Conservation (phyloP, 2,329 filamentous ascomycete species). For the Juglanconis sp. region DNA sequence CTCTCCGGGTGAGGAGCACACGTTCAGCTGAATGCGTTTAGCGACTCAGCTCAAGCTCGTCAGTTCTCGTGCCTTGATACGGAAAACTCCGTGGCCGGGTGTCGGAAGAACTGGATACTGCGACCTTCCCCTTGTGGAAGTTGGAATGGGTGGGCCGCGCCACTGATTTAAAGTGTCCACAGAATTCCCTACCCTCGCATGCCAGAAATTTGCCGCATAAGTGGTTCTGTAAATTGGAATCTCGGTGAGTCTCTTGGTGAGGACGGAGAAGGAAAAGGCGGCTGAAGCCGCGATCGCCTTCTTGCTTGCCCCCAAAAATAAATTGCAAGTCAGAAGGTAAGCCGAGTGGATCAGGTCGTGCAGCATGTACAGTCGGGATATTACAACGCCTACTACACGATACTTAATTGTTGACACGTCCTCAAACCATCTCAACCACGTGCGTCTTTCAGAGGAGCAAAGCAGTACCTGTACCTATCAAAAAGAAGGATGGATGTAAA, state of each 20-base stretch:
- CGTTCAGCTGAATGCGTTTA: neutral
- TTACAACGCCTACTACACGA: neutral
- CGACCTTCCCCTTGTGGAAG: slow-evolving; percentile 17
- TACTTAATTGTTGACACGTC: neutral
- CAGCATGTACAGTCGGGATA: neutral
- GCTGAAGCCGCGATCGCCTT: neutral
- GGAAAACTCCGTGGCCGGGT: neutral
- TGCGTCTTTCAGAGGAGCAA: no score
- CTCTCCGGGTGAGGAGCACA: neutral
- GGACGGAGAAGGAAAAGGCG: neutral
- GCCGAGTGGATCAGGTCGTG: neutral
- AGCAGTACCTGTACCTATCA: no score
- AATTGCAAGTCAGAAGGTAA: neutral
- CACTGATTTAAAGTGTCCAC: neutral
- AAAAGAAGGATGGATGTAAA: neutral
- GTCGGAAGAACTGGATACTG: neutral
- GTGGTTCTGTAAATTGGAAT: neutral
- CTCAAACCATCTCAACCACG: no score
- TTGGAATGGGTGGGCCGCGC: neutral
- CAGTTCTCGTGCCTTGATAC: neutral
- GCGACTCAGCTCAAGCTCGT: neutral
- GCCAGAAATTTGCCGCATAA: neutral
- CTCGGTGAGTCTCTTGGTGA: neutral
- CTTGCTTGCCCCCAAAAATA: neutral
- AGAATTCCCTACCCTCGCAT: neutral